A percentile compares a stretch with the other conserved stretches of the same genome.
Conservation (phyloP, 2,329 filamentous ascomycete genomes). For the Penicillium hesseltinei region DNA sequence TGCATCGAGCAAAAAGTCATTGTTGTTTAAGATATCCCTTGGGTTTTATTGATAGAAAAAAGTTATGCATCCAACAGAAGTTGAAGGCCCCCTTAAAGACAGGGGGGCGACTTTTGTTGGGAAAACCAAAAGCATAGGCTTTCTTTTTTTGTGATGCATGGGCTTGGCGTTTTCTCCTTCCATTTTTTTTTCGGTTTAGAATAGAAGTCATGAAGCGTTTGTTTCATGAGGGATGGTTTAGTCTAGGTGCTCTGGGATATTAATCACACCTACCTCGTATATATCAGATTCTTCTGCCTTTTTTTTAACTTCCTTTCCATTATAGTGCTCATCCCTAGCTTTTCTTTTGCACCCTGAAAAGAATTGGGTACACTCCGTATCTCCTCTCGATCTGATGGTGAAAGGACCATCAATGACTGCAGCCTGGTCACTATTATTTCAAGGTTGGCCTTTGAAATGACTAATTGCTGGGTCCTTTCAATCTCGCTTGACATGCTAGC, state of each 20-base stretch:
- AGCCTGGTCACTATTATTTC: neutral
- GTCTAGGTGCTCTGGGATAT: neutral
- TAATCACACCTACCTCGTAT: neutral
- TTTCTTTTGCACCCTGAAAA: neutral
- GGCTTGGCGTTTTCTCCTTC: slow-evolving; percentile 20
- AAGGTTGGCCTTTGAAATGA: too few species aligned
- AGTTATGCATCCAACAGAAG: slow-evolving; percentile 15
- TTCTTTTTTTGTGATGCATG: slow-evolving; percentile 21
- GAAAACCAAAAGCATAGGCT: slow-evolving; percentile 11
- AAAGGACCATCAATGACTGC: neutral
- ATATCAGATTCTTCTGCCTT: neutral
- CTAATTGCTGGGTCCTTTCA: too few species aligned
- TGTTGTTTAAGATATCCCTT: slow-evolving; percentile 29
- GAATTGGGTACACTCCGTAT: neutral
- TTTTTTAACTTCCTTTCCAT: neutral
- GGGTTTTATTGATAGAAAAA: slow-evolving; percentile 20
- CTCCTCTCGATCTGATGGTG: neutral
- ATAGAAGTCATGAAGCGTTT: slow-evolving; percentile 14
- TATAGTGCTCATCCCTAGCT: neutral
- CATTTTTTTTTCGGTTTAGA: neutral
- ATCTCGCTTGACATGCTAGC: too few species aligned
- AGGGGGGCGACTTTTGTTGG: neutral
- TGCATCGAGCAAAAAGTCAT: slow-evolving; percentile 14
- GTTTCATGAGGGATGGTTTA: neutral
- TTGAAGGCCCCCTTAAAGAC: neutral